These are phyloP conservation scores for Yueomyces sinensis DNA, from an alignment of 805 yeast species.

Conservation along the genomic window DNA sequence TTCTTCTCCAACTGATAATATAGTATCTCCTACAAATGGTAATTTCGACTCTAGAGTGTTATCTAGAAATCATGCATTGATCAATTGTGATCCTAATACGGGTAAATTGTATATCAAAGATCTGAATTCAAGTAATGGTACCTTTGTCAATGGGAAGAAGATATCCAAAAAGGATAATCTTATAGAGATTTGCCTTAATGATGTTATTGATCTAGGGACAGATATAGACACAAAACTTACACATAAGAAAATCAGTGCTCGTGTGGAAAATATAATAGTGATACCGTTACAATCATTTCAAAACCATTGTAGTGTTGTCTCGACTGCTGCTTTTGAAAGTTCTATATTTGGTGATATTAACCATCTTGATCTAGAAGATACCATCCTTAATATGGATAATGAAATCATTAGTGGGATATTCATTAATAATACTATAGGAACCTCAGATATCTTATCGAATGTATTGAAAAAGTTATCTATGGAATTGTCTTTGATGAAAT, in stretches of 20 bases:
- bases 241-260: slow-evolving; percentile 80
- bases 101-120: slow-evolving; percentile 72
- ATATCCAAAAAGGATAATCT: slow-evolving; percentile 33
- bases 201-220: slow-evolving; percentile 85
- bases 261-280: slow-evolving; percentile 60
- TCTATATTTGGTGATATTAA: slow-evolving; percentile 53
- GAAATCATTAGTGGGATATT: slow-evolving; percentile 41
- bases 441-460: slow-evolving; percentile 40
- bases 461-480: slow-evolving; percentile 41
- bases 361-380: slow-evolving; percentile 34
- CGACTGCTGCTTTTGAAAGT: slow-evolving; percentile 33
- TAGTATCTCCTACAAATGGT: slow-evolving; percentile 64
- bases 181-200: slow-evolving; percentile 61
- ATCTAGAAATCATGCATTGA: slow-evolving; percentile 86
- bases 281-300: slow-evolving; percentile 13
- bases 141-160: slow-evolving; percentile 71
- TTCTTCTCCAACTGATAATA: slow-evolving; percentile 4
- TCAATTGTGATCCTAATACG: slow-evolving; percentile 51
- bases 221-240: slow-evolving; percentile 54
- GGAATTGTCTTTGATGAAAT: slow-evolving; percentile 43
- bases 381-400: slow-evolving; percentile 34
- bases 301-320: not conserved
- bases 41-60: slow-evolving; percentile 89
- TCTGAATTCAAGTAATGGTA: slow-evolving; percentile 86
- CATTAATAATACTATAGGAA: slow-evolving; percentile 45